Evolutionary conservation across 345 rosid species (phyloP).

Genomic region (Microcos paniculata): DNA sequence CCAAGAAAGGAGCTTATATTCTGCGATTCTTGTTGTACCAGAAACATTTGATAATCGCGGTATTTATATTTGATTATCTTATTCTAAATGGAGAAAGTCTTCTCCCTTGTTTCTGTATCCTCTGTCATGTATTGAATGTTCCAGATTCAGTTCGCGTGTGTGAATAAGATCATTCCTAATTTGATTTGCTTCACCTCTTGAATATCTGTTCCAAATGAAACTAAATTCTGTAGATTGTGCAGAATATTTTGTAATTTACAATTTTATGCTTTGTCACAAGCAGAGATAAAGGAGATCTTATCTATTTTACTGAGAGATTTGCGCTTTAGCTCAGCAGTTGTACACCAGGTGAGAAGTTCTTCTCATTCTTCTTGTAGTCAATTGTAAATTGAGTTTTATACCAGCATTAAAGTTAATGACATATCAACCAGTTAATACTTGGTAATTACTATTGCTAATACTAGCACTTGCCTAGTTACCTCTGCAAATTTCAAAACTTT

Average conservation of each 20-base stretch:
- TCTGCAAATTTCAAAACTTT: not conserved
- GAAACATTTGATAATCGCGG: constrained; percentile 88
- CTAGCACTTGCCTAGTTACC: not conserved
- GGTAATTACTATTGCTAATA: not conserved
- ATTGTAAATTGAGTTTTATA: not conserved
- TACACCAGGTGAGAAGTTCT: constrained; percentile 67
- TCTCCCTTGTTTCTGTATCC: constrained; percentile 3
- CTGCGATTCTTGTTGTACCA: constrained; percentile 82
- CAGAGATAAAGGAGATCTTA: constrained; percentile 89
- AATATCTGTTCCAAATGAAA: not conserved
- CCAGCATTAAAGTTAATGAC: not conserved
- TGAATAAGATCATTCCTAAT: not conserved
- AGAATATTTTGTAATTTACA: constrained; percentile 9
- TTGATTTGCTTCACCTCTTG: not conserved
- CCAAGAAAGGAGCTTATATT: constrained; percentile 65
- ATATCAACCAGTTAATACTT: not conserved
- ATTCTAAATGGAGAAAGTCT: not conserved
- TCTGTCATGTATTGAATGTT: not conserved
- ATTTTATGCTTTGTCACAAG: constrained; percentile 22
- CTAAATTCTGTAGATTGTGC: not conserved
- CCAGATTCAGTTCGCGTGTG: not conserved
- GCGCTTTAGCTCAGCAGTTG: constrained; percentile 77
- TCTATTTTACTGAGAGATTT: constrained; percentile 72
- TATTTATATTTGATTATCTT: constrained; percentile 27
- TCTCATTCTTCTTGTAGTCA: not conserved